These are phyloP conservation scores for Chimonanthus salicifolius DNA, from an alignment of 164 flowering plant species.

Conservation along the genomic window DNA sequence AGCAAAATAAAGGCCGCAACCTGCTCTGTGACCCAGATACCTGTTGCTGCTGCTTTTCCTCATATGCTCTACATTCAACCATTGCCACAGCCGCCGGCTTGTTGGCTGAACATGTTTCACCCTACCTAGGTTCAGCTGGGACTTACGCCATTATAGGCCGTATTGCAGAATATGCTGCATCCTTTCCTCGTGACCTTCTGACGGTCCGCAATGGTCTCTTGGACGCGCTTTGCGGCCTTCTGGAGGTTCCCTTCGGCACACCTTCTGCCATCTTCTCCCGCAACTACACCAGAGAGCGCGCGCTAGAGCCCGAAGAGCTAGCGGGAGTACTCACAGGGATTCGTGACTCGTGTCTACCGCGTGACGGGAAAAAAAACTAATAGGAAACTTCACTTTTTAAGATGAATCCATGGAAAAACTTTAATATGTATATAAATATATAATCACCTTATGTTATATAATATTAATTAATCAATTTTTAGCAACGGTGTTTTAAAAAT, in stretches of 20 bases:
- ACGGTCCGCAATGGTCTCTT: slow-evolving; percentile 41
- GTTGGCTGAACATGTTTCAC: background rate
- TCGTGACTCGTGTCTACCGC: too few species aligned
- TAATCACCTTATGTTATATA: too few species aligned
- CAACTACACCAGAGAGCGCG: background rate
- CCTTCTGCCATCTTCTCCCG: slow-evolving; percentile 12
- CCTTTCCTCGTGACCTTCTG: slow-evolving; percentile 10
- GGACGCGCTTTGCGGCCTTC: slow-evolving; percentile 59
- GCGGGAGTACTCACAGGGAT: too few species aligned
- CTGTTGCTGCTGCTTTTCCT: too few species aligned
- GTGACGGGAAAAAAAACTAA: too few species aligned
- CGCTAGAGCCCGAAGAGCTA: too few species aligned
- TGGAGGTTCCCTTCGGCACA: slow-evolving; percentile 48
- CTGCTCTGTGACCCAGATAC: slow-evolving; percentile 5
- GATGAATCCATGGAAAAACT: too few species aligned
- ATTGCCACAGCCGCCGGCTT: background rate
- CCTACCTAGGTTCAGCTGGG: slow-evolving; percentile 3
- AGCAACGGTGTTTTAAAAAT: too few species aligned
- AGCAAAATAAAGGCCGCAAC: slow-evolving; percentile 30
- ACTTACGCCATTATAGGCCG: slow-evolving; percentile 4
- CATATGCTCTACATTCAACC: too few species aligned
- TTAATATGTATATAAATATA: too few species aligned
- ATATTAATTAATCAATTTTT: too few species aligned
- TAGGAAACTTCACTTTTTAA: too few species aligned
- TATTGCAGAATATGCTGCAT: background rate